These are phyloP conservation scores for Aegle marmelos DNA, from an alignment of 345 rosid species.

Conservation along the genomic window DNA sequence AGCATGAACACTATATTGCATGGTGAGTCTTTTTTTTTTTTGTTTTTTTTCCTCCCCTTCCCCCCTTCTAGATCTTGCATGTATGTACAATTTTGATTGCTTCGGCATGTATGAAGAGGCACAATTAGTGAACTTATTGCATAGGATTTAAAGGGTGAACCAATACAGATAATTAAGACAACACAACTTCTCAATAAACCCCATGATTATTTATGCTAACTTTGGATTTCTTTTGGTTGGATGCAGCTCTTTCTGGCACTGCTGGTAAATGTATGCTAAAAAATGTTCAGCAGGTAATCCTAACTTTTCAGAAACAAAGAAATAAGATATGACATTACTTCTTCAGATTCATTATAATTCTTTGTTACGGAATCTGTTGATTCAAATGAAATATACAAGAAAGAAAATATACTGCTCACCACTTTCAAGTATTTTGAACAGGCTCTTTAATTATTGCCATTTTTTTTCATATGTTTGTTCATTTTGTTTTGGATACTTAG, in stretches of 20 bases:
- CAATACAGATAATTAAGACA: too few relatives aligned
- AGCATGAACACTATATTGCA: neutral
- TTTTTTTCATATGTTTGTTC: neutral
- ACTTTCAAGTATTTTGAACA: neutral
- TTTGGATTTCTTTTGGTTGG: neutral
- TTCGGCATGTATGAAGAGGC: neutral
- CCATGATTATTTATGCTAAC: too few relatives aligned
- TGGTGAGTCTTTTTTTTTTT: too few relatives aligned
- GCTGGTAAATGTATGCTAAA: constrained; percentile 50
- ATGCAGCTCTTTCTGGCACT: constrained; percentile 40
- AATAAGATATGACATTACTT: too few relatives aligned
- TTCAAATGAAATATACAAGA: neutral
- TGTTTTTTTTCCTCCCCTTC: too few relatives aligned
- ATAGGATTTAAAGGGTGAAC: too few relatives aligned
- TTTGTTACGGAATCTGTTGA: neutral
- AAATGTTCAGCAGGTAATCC: constrained; percentile 61
- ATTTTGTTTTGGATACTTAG: constrained; percentile 25
- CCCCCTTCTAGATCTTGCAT: neutral
- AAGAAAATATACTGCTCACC: neutral
- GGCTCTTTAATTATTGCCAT: neutral
- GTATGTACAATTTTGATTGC: neutral
- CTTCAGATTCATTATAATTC: neutral
- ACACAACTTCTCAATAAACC: too few relatives aligned
- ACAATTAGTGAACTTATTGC: neutral
- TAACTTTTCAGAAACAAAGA: neutral